Percentiles rank a stretch among this genome's conserved stretches.
Evolutionary conservation across 768 basidiomycete species (phyloP).

Genomic region (Macrolepiota albuminosa): DNA sequence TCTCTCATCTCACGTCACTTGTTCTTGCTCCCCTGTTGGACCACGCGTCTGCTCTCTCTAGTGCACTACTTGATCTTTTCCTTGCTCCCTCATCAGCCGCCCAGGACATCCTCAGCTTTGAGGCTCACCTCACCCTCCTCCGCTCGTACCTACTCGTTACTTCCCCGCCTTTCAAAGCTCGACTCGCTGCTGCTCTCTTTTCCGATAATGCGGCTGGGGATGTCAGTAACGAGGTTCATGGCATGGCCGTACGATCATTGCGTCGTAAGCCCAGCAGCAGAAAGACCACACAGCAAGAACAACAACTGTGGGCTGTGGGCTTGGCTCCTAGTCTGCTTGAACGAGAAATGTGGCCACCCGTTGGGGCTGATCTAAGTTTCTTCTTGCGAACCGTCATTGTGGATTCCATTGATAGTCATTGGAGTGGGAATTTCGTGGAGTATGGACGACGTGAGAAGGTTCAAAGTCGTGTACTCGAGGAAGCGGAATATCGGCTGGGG

Average conservation of each 20-base stretch:
- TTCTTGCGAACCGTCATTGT: constrained; percentile 81
- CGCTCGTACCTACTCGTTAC: constrained; percentile 75
- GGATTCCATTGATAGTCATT: constrained; percentile 55
- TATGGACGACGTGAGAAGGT: constrained; percentile 12
- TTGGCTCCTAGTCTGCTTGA: constrained; percentile 69
- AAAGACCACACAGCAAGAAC: constrained; percentile 32
- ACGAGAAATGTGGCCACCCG: constrained; percentile 80
- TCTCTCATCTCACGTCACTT: constrained; percentile 55
- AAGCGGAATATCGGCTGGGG: constrained; percentile 73
- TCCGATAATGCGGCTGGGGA: constrained; percentile 60
- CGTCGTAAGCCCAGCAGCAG: constrained; percentile 22
- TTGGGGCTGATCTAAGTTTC: constrained; percentile 80
- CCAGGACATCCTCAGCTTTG: constrained; percentile 58
- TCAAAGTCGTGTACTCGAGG: constrained; percentile 35
- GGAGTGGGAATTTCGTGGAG: constrained; percentile 15
- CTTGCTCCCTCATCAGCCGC: constrained; percentile 38
- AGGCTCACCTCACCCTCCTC: constrained; percentile 60
- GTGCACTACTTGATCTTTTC: constrained; percentile 62
- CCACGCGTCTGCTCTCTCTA: constrained; percentile 62
- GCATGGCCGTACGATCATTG: constrained; percentile 28
- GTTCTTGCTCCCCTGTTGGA: constrained; percentile 56
- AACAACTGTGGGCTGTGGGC: constrained; percentile 60
- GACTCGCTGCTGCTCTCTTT: constrained; percentile 70
- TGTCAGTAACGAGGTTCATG: constrained; percentile 28
- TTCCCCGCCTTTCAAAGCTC: constrained; percentile 66